A percentile compares a stretch with the other conserved stretches of the same genome.
Conservation (phyloP, 1,284 basidiomycete genomes). For the Volvariella volvacea region DNA sequence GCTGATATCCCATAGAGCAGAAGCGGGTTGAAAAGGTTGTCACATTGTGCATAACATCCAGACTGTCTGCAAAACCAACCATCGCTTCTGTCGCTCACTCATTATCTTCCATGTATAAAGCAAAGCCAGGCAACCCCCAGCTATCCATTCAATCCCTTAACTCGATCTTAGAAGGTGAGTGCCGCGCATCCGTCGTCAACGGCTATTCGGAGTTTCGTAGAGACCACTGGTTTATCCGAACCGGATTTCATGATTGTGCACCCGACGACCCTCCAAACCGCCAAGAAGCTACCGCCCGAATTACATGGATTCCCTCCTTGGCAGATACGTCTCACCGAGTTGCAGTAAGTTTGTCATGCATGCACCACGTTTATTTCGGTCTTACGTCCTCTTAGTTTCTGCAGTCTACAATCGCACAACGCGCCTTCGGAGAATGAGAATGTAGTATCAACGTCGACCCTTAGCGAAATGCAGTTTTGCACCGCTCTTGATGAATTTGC, state of each 20-base stretch:
- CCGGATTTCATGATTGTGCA: constrained; percentile 75
- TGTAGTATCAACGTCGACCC: too few relatives aligned
- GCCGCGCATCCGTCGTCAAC: background rate
- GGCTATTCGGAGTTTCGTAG: constrained; percentile 15
- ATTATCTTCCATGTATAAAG: constrained; percentile 19
- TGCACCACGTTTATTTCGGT: too few relatives aligned
- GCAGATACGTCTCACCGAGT: constrained; percentile 70
- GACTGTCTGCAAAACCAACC: constrained; percentile 42
- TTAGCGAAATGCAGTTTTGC: constrained; percentile 45
- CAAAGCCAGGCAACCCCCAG: constrained; percentile 14
- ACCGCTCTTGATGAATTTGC: constrained; percentile 65
- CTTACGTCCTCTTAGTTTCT: too few relatives aligned
- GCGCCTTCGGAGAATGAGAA: too few relatives aligned
- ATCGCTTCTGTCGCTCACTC: constrained; percentile 37
- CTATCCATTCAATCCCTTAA: constrained; percentile 42
- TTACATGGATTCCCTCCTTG: constrained; percentile 73
- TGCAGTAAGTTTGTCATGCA: constrained; percentile 44
- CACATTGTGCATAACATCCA: constrained; percentile 39
- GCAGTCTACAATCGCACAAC: too few relatives aligned
- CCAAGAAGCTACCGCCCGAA: constrained; percentile 43
- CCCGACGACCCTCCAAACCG: constrained; percentile 32
- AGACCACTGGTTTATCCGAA: constrained; percentile 44
- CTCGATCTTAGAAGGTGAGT: constrained; percentile 51
- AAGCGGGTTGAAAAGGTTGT: constrained; percentile 15
- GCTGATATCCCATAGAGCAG: background rate